phyloP scores from a whole-genome alignment of 495 filamentous ascomycete genomes.

The Usnea hakonensis region DNA sequence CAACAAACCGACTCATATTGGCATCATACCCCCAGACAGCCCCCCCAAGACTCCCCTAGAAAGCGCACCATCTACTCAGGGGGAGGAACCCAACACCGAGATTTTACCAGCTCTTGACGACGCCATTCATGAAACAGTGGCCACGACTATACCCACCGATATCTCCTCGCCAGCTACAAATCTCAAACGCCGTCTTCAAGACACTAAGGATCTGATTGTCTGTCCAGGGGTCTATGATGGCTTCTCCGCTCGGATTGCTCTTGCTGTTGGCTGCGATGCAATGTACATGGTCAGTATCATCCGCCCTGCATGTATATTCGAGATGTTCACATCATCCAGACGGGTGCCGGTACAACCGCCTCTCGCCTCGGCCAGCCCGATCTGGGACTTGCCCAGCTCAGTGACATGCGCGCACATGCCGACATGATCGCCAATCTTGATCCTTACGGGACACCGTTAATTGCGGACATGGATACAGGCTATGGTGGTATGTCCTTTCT shows the following conservation, averaged over 20 bases:
- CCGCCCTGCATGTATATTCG: too few species aligned
- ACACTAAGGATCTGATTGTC: conserved; percentile 38
- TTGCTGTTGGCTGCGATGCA: conserved; percentile 51
- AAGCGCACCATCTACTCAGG: too few species aligned
- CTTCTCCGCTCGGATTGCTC: conserved; percentile 55
- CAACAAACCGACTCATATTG: background rate
- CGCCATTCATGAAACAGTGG: background rate
- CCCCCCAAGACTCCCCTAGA: background rate
- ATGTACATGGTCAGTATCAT: conserved; percentile 54
- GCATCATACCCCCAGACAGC: background rate
- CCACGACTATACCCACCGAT: background rate
- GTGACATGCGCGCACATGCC: conserved; percentile 60
- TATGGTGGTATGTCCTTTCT: conserved; percentile 44
- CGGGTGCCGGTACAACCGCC: conserved; percentile 59
- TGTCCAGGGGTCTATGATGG: conserved; percentile 66
- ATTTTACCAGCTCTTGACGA: background rate
- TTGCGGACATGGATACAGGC: conserved; percentile 66
- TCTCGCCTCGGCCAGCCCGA: conserved; percentile 59
- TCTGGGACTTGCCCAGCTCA: conserved; percentile 53
- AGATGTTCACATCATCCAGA: conserved; percentile 35
- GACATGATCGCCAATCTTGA: conserved; percentile 59
- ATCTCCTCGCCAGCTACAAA: conserved; percentile 22
- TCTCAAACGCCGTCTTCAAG: conserved; percentile 34
- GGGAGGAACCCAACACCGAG: too few species aligned
- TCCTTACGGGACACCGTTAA: conserved; percentile 48